Conservation (phyloP, 1,284 basidiomycete species). For the Ceratobasidium theobromae region DNA sequence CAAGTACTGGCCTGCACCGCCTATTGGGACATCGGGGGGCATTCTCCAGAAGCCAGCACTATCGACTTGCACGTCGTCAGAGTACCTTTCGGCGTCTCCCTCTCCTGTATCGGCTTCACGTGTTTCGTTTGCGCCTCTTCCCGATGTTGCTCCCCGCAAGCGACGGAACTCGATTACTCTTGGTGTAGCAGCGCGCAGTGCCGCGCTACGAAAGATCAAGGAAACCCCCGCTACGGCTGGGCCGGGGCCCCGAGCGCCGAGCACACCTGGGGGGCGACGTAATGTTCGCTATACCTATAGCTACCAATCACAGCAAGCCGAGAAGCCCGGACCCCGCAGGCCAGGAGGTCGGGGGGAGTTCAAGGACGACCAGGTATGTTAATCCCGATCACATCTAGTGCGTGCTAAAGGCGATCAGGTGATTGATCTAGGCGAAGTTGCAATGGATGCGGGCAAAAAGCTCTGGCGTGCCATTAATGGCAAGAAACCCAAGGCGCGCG, state of each 20-base stretch:
- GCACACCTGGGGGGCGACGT: no score
- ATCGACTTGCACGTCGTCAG: conserved; percentile 1
- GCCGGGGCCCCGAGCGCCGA: no score
- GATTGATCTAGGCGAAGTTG: conserved; percentile 28
- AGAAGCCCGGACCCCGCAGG: conserved; percentile 16
- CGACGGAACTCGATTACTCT: conserved; percentile 30
- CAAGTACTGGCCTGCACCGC: conserved; percentile 20
- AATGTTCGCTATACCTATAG: conserved; percentile 8
- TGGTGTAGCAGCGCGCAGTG: conserved; percentile 26
- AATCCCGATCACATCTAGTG: background rate
- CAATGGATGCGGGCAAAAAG: conserved; percentile 30
- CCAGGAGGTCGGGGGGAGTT: background rate
- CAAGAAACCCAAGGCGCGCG: background rate
- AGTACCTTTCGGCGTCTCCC: background rate
- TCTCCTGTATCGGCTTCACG: background rate
- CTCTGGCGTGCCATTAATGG: conserved; percentile 19
- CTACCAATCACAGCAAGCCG: background rate
- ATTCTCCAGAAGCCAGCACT: background rate
- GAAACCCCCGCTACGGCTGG: no score
- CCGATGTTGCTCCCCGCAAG: conserved; percentile 13
- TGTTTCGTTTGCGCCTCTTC: conserved; percentile 28
- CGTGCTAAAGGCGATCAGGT: background rate
- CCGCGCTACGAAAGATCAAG: no score
- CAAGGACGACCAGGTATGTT: conserved; percentile 19
- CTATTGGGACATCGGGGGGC: background rate